A percentile compares a stretch with the other conserved stretches of the same genome.
phyloP scores from a whole-genome alignment of 2,329 filamentous ascomycete genomes.

The Leptographium radiaticola region DNA sequence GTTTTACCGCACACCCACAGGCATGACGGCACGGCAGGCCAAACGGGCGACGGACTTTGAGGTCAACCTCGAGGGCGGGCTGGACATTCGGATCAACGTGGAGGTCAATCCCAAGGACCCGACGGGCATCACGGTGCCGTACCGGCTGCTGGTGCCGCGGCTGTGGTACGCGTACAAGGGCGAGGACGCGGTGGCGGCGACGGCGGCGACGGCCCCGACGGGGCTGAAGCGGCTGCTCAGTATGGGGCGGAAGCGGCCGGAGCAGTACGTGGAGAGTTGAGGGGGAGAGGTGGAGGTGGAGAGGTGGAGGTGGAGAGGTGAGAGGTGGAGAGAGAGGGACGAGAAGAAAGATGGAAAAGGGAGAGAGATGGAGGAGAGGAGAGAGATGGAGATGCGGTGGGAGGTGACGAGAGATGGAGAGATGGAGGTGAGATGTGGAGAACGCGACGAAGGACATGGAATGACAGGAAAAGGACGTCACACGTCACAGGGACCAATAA shows the following conservation, averaged over 20 bases:
- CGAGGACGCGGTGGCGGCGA: constrained; percentile 22
- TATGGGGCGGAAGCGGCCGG: constrained; percentile 12
- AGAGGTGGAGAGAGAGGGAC: too few relatives aligned
- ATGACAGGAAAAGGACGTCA: too few relatives aligned
- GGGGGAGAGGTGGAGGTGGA: neutral
- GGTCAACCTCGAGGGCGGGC: constrained; percentile 67
- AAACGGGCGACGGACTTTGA: constrained; percentile 39
- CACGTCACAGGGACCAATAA: too few relatives aligned
- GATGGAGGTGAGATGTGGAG: too few relatives aligned
- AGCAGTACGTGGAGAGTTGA: neutral
- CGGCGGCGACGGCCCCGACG: constrained; percentile 15
- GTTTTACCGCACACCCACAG: constrained; percentile 60
- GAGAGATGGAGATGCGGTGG: too few relatives aligned
- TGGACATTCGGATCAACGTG: constrained; percentile 81
- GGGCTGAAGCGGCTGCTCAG: constrained; percentile 33
- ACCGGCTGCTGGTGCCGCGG: constrained; percentile 72
- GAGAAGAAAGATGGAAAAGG: too few relatives aligned
- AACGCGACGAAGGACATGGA: too few relatives aligned
- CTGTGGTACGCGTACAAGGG: constrained; percentile 46
- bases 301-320: neutral
- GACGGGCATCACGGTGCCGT: constrained; percentile 75
- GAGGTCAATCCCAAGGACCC: constrained; percentile 81
- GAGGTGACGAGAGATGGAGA: too few relatives aligned
- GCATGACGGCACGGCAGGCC: constrained; percentile 48
- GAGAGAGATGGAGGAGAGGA: too few relatives aligned